Evolutionary conservation across 352 stramenopile genomes (phyloP), one percentile per base, ranked within the genome.

Genomic region (Pythium monospermum): DNA sequence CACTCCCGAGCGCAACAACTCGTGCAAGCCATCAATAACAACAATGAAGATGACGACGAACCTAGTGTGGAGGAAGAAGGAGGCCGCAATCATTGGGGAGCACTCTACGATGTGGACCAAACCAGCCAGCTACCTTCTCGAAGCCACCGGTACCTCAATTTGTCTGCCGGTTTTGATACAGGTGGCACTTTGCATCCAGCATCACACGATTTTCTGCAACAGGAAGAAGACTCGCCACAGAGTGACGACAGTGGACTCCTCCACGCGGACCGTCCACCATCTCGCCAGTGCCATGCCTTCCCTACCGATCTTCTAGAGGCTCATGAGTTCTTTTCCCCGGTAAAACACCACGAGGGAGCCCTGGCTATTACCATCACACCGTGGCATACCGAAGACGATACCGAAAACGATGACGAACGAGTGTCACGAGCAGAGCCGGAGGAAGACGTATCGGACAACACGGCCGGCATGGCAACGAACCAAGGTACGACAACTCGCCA

Each of bases 211-310:
- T n/a, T n/a, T n/a, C n/a, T n/a, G 2, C 27, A 30, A 5, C 33
- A 36, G 2, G 42, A 58, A 32, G 41, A 30, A 2, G 41, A 49
- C 2, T 49, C 53, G 2, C 25, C 36, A 7, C 16, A 48, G 3
- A 28, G 30, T 18, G 36, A n/a, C n/a, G n/a, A n/a, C n/a, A n/a
- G n/a, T n/a, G n/a, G n/a, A n/a, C n/a, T n/a, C 6, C 26, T 44
- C 16, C 43, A 49, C 18, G 15, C 23, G 2, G 65, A 86, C 53
- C 79, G 79, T 1, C 82, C 82, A 3, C 82, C 82, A 2, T 91
- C 82, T 0, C 74, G 82, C 4, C 82, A 93, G 43, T 53, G 76
- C 0, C 79, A 91, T 36, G 82, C 82, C 0, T 93, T 93, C 37
- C 82, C 82, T 0, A 93, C 75, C 0, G 68, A 93, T 49, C 60